Base-by-base conservation (phyloP, 1,284 basidiomycete species). In the Trichosporon sp. region DNA sequence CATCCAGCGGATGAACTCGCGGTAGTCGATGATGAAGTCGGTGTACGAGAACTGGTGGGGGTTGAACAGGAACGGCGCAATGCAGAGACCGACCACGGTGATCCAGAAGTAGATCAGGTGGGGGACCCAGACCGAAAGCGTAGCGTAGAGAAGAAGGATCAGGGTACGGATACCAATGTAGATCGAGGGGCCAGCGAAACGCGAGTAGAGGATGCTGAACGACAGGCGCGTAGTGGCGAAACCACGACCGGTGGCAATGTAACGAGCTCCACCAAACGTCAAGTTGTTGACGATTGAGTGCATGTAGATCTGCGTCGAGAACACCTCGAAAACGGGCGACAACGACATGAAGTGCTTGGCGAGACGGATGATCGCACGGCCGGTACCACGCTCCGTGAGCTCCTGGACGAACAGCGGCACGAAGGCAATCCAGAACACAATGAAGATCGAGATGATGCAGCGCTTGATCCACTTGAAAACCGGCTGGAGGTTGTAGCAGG, bases 211-310 rank as follows among this genome's bases (percentile, higher is more conserved):
- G 76, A 95, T 95, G 80, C 90, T 91, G 87, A 98, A 98, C 74
- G 91, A 92, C 75, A 96, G 93, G 70, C 95, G 89, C 21, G 93
- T 92, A 6, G 95, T 97, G 16, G 95, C 95, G 81, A 98, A 98
- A 59, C 95, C 95, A 88, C 95, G 92, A 71, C 95, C 95, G n/a
- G 95, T 98, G n/a, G 95, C 94, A 77, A 98, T 98, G 84, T 97
- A 98, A 73, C 95, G 90, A 67, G 95, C 95, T 72, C 95, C 95
- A 84, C 95, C 95, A 74, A 96, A 96, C 2, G 93, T 95, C 86
- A 97, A 86, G 85, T 97, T 95, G 84, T 91, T 96, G 76, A 96
- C 85, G 81, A 97, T 95, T 37, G 95, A 97, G 80, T 98, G 93
- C 67, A 94, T 94, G 82, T 94, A 94, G 80, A 98, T 97, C 84